These are phyloP conservation scores for Elsinoe necatrix DNA, from an alignment of 2,329 filamentous ascomycete genomes.

Conservation along the genomic window DNA sequence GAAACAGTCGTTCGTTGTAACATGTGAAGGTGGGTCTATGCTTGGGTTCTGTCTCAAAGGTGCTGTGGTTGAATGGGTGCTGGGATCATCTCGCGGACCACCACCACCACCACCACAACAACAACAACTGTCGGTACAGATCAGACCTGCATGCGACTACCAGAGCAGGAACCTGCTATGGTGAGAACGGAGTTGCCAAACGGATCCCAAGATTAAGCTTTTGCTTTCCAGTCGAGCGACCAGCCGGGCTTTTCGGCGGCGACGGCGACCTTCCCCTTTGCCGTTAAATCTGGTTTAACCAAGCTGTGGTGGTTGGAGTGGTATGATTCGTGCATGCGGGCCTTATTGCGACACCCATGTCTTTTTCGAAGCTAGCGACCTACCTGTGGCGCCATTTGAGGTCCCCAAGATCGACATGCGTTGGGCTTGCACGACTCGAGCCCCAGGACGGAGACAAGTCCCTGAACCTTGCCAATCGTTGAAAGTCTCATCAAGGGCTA, in stretches of 20 bases:
- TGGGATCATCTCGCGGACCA: not conserved
- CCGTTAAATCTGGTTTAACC: not conserved
- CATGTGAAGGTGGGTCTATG: constrained; percentile 4
- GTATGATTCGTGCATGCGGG: constrained; percentile 1
- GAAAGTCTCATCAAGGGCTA: too few relatives aligned
- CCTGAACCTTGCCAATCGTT: not conserved
- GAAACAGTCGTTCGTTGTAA: not conserved
- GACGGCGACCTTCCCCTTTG: not conserved
- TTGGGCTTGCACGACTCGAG: not conserved
- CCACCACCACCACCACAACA: too few relatives aligned
- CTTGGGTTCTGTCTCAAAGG: not conserved
- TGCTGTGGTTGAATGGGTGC: constrained; percentile 3
- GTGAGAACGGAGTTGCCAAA: not conserved
- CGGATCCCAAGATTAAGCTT: not conserved
- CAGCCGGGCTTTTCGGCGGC: not conserved
- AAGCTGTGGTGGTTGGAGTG: constrained; percentile 3
- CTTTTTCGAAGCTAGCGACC: not conserved
- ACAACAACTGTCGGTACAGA: not conserved
- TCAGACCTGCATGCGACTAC: not conserved
- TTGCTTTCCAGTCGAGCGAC: not conserved
- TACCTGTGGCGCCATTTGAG: constrained; percentile 5
- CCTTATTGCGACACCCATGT: constrained; percentile 11
- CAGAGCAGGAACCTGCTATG: not conserved
- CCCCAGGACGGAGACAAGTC: not conserved
- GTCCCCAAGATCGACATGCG: not conserved